Percentiles rank a stretch among this genome's conserved stretches.
phyloP scores from a whole-genome alignment of 768 basidiomycete genomes.

The Suillus hirtellus region DNA sequence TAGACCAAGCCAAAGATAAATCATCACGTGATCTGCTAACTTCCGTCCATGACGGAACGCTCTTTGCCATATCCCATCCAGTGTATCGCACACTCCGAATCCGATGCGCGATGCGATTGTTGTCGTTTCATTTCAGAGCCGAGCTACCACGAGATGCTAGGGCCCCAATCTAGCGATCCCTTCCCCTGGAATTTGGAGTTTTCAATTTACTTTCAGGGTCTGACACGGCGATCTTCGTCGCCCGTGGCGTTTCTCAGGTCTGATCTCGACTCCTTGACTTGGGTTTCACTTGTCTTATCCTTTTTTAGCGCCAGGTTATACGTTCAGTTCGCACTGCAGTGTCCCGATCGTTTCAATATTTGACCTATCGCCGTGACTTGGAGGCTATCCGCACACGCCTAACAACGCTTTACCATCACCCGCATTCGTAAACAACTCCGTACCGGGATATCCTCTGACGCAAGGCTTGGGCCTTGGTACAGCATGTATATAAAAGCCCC shows the following conservation, averaged over 20 bases:
- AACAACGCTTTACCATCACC: slow-evolving; percentile 29
- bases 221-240: slow-evolving; percentile 24
- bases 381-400: slow-evolving; percentile 32
- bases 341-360: slow-evolving; percentile 37
- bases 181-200: too few species aligned
- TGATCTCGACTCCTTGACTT: slow-evolving; percentile 25
- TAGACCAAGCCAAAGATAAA: slow-evolving; percentile 17
- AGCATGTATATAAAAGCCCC: slow-evolving; percentile 34
- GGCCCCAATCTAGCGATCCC: too few species aligned
- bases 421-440: slow-evolving; percentile 31
- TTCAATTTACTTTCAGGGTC: background rate
- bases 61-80: slow-evolving; percentile 10
- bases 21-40: slow-evolving; percentile 8
- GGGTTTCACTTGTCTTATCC: slow-evolving; percentile 17
- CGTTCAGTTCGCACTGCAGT: slow-evolving; percentile 29
- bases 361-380: slow-evolving; percentile 32
- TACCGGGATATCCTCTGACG: slow-evolving; percentile 27
- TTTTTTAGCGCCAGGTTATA: slow-evolving; percentile 26
- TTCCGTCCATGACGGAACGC: slow-evolving; percentile 26
- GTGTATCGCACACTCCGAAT: slow-evolving; percentile 13
- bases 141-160: slow-evolving; percentile 16
- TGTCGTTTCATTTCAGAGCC: slow-evolving; percentile 19
- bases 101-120: slow-evolving; percentile 2
- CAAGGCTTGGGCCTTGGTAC: slow-evolving; percentile 18
- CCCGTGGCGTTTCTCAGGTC: slow-evolving; percentile 21